phyloP scores from a whole-genome alignment of 805 yeast genomes.

The Isabelozyma heimii region DNA sequence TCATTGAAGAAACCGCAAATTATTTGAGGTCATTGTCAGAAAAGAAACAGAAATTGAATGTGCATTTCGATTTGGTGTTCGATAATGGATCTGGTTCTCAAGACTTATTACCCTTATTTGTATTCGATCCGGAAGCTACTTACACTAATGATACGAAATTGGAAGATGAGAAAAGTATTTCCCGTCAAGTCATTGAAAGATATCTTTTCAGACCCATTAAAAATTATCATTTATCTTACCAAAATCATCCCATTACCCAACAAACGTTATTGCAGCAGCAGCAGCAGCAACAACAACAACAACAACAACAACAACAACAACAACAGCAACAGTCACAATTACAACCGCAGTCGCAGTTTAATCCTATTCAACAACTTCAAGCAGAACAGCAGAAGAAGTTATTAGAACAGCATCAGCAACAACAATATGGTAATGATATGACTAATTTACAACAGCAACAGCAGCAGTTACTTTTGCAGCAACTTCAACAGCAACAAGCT shows the following conservation, averaged over 20 bases:
- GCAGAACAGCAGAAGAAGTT: conserved; percentile 22
- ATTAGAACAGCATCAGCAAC: conserved; percentile 9
- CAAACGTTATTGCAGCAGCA: conserved; percentile 28
- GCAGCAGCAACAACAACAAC: conserved; percentile 28
- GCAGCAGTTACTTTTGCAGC: conserved; percentile 27
- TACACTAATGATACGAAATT: conserved; percentile 29
- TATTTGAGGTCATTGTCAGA: conserved; percentile 36
- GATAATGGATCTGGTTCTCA: conserved; percentile 6
- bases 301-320: conserved; percentile 15
- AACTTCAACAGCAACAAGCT: conserved; percentile 33
- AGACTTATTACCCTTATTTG: conserved; percentile 44
- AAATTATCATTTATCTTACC: conserved; percentile 45
- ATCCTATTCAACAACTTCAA: conserved; percentile 27
- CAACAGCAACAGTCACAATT: conserved; percentile 22
- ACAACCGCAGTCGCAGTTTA: conserved; percentile 17
- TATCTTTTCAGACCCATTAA: conserved; percentile 40
- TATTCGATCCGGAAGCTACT: conserved; percentile 36
- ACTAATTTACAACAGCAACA: conserved; percentile 10
- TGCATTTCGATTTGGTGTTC: conserved; percentile 26
- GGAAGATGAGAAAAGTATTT: conserved; percentile 33
- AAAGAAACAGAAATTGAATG: conserved; percentile 37
- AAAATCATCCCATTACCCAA: conserved; percentile 40
- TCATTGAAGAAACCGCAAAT: conserved; percentile 47
- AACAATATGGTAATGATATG: conserved; percentile 1
- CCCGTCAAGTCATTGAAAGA: conserved; percentile 40